Evolutionary conservation across 1,139 yeast species (phyloP).

Genomic region (Yamadazyma triangularis): DNA sequence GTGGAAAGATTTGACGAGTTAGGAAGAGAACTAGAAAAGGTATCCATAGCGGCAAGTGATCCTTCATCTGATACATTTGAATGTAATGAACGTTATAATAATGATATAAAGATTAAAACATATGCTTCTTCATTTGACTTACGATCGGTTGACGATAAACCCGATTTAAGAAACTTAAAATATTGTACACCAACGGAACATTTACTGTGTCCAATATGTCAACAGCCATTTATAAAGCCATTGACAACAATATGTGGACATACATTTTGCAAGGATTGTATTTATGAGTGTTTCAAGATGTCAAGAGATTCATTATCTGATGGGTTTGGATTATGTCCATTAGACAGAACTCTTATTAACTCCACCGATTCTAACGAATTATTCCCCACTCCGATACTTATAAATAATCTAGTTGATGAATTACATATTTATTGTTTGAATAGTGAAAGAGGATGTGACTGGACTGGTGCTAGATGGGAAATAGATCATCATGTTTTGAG

Average conservation of each 20-base stretch:
- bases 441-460: conserved; percentile 49
- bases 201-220: conserved; percentile 54
- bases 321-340: conserved; percentile 48
- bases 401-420: conserved; percentile 61
- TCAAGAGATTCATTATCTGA: conserved; percentile 13
- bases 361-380: conserved; percentile 37
- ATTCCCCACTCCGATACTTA: conserved; percentile 57
- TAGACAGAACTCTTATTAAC: conserved; percentile 54
- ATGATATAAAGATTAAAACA: not conserved
- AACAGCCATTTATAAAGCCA: conserved; percentile 52
- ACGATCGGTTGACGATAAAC: conserved; percentile 12
- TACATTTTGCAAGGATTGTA: conserved; percentile 52
- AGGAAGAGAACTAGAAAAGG: not conserved
- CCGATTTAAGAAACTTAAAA: conserved; percentile 31
- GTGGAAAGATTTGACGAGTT: not conserved
- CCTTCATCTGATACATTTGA: not conserved
- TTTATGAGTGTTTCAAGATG: conserved; percentile 44
- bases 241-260: conserved; percentile 58
- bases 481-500: conserved; percentile 46
- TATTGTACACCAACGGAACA: conserved; percentile 46
- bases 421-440: conserved; percentile 55
- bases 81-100: not conserved
- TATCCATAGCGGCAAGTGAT: not conserved
- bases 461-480: conserved; percentile 61
- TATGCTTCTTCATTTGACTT: conserved; percentile 1